Evolutionary conservation across 1,139 yeast genomes (phyloP), one percentile per base, ranked within the genome.

Genomic region (Blastobotrys malaysiensis): DNA sequence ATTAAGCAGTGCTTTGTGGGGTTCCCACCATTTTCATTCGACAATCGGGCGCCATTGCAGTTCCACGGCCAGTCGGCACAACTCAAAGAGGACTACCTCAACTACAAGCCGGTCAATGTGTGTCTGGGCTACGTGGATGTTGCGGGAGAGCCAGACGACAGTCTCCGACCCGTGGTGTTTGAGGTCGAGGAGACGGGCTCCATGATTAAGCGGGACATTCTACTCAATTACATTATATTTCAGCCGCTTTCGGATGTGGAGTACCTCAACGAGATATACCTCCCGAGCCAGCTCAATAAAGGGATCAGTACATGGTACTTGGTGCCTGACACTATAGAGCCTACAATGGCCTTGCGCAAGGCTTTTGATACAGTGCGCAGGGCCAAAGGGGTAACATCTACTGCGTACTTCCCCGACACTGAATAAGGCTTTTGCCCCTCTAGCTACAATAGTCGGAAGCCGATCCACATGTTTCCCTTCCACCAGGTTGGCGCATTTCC

Each of bases 171-270:
- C 1, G 73, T 82, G 2, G 74, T 74, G 45, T 64, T 85, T 16
- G 68, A 73, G 1, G 77, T 84, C 77, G 86, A 82, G 60, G 90
- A 84, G 60, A 75, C 78, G 4, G 88, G 86, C 0, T 68, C 78
- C 22, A 76, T 77, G 58, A 65, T 80, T 45, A 83, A 83, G 62
- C 73, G 80, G 0, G 84, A 85, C 1, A 77, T 84, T 55, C 66
- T 82, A 27, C 77, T 85, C 3, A 81, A 78, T 56, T 84, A 78
- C 63, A 73, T 84, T 50, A 88, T 83, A 59, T 73, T 84, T 49
- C 74, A 72, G 55, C 63, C 39, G 39, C 39, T 31, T 3, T 31
- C 39, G 5, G 39, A 31, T 24, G 45, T n/a, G 14, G 46, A 20
- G 14, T 43, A 31, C n/a, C 16, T 31, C 3, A 31, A 31, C 7